phyloP scores from a whole-genome alignment of 73 alveolate species.

The Tetrahymena malaccensis region DNA sequence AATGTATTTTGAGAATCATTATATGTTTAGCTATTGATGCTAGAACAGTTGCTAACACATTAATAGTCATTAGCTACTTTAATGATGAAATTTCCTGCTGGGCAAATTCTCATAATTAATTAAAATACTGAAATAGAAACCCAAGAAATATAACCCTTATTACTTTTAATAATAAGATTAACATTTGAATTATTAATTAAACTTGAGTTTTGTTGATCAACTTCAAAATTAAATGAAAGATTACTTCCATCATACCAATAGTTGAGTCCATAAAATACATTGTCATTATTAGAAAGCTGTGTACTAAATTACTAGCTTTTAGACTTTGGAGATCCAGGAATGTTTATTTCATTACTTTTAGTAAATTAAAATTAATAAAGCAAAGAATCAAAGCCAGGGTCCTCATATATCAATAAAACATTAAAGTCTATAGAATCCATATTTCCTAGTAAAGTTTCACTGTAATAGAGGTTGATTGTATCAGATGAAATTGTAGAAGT shows the following conservation, averaged over 20 bases:
- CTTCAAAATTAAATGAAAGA: not conserved
- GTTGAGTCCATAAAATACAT: not conserved
- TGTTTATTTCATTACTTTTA: too few relatives aligned
- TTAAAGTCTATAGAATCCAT: not conserved
- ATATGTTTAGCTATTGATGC: not conserved
- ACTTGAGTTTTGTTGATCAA: not conserved
- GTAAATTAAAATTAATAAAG: too few relatives aligned
- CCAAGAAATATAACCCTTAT: not conserved
- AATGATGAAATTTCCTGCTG: not conserved
- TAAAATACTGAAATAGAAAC: not conserved
- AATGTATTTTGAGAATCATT: not conserved
- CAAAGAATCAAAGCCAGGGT: not conserved
- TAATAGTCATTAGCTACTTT: not conserved
- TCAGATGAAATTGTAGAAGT: not conserved
- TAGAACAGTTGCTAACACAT: not conserved
- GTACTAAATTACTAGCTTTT: not conserved
- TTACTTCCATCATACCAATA: not conserved
- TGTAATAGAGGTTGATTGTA: not conserved
- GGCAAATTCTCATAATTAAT: not conserved
- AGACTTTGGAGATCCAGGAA: not conserved
- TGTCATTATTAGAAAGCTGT: not conserved
- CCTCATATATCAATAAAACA: not conserved
- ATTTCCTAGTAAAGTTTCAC: not conserved
- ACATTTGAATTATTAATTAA: not conserved
- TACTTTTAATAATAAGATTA: not conserved